Conservation (phyloP, 2,329 filamentous ascomycete species). For the Aureobasidium namibiae region DNA sequence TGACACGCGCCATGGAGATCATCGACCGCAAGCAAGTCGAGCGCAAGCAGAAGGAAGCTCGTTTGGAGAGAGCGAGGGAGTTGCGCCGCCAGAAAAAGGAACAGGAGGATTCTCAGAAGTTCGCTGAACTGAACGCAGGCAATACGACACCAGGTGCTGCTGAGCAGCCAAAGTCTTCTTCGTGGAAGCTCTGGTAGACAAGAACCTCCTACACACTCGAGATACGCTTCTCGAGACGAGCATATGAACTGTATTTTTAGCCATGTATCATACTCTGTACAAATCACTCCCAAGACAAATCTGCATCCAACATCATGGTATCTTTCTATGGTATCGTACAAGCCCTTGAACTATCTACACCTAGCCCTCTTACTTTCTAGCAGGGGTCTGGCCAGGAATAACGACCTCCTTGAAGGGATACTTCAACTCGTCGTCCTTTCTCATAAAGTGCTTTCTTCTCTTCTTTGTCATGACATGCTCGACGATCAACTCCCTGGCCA, state of each 20-base stretch:
- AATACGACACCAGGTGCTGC: neutral
- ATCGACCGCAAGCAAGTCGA: constrained; percentile 65
- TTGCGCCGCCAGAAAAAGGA: constrained; percentile 36
- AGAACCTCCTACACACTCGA: too few species aligned
- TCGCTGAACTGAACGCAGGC: constrained; percentile 21
- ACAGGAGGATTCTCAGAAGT: constrained; percentile 32
- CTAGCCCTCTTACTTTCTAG: neutral
- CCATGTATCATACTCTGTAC: constrained; percentile 6
- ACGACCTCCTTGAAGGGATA: constrained; percentile 52
- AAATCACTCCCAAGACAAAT: neutral
- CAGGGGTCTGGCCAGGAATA: constrained; percentile 1
- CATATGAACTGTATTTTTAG: constrained; percentile 1
- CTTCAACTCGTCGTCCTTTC: constrained; percentile 69
- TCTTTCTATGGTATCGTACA: neutral
- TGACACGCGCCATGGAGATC: constrained; percentile 78
- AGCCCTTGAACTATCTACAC: neutral
- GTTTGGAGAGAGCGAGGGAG: constrained; percentile 31
- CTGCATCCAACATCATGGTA: neutral
- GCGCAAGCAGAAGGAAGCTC: constrained; percentile 42
- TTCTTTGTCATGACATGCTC: constrained; percentile 84
- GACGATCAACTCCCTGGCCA: constrained; percentile 76
- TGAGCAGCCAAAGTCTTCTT: constrained; percentile 18
- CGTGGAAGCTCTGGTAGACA: constrained; percentile 30
- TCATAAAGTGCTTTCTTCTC: constrained; percentile 77
- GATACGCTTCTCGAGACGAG: neutral